Evolutionary conservation across 2,329 filamentous ascomycete genomes (phyloP).

Genomic region (Colletotrichum agaves): DNA sequence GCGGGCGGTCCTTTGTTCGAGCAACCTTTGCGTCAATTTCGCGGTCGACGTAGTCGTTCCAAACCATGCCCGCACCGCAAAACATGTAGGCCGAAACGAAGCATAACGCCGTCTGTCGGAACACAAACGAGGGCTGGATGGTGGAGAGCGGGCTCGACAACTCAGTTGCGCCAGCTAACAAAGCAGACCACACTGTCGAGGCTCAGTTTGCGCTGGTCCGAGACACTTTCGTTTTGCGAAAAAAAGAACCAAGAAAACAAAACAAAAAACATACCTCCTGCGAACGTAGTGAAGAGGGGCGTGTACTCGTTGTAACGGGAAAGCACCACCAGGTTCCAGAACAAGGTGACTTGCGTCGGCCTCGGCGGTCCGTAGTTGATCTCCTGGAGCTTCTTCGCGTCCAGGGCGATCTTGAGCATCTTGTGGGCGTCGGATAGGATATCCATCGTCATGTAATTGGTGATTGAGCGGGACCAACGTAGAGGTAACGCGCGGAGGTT

Average conservation of each 20-base stretch:
- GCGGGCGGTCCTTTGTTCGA: slow-evolving; percentile 44
- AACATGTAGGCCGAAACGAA: slow-evolving; percentile 42
- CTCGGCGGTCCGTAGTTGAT: slow-evolving; percentile 28
- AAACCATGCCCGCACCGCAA: slow-evolving; percentile 46
- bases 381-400: slow-evolving; percentile 22
- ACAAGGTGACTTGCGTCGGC: slow-evolving; percentile 29
- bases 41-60: slow-evolving; percentile 46
- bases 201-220: slow-evolving; percentile 6
- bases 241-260: background rate
- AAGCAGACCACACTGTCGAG: slow-evolving; percentile 30
- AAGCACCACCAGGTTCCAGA: slow-evolving; percentile 30
- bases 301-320: slow-evolving; percentile 36
- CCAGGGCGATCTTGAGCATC: slow-evolving; percentile 23
- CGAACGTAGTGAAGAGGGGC: slow-evolving; percentile 33
- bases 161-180: slow-evolving; percentile 31
- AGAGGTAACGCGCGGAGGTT: background rate
- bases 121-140: slow-evolving; percentile 37
- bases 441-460: slow-evolving; percentile 26
- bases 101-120: slow-evolving; percentile 40
- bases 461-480: slow-evolving; percentile 5
- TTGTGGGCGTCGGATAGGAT: slow-evolving; percentile 23
- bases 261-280: slow-evolving; percentile 23
- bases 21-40: slow-evolving; percentile 44
- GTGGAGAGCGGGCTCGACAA: slow-evolving; percentile 9
- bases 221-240: no score